Percentiles rank a stretch among this genome's conserved stretches.
These are phyloP conservation scores for Ajuga reptans DNA, from an alignment of 305 asterid species.

Conservation along the genomic window DNA sequence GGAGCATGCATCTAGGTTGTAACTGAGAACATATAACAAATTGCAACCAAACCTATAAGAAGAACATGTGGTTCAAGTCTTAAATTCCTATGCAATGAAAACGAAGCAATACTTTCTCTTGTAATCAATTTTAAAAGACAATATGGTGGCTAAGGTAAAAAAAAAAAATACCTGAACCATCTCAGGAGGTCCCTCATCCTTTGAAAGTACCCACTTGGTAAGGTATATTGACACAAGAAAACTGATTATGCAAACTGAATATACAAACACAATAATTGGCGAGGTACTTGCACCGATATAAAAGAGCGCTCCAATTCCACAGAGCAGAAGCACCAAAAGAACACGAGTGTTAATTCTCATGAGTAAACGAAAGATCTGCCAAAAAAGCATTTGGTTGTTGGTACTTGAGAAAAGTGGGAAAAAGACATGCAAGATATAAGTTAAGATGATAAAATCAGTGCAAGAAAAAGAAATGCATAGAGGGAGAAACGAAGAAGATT, in stretches of 20 bases:
- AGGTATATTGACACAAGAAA: conserved; percentile 69
- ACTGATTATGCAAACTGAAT: conserved; percentile 80
- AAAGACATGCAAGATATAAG: neutral
- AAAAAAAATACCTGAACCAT: conserved; percentile 69
- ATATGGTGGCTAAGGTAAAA: conserved; percentile 1
- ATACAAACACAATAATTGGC: conserved; percentile 80
- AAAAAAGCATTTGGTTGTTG: conserved; percentile 24
- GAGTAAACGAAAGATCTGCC: conserved; percentile 77
- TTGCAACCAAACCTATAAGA: neutral
- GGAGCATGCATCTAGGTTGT: neutral
- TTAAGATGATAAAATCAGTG: conserved; percentile 10
- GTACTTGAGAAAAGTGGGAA: conserved; percentile 9
- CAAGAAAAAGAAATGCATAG: neutral
- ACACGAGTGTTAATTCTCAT: conserved; percentile 76
- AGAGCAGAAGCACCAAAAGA: conserved; percentile 60
- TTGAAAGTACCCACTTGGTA: conserved; percentile 83
- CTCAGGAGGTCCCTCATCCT: conserved; percentile 99
- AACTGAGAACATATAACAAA: neutral
- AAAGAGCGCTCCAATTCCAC: conserved; percentile 69
- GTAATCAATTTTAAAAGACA: neutral
- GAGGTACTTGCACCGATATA: conserved; percentile 92
- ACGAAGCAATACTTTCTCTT: neutral
- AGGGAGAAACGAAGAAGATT: neutral
- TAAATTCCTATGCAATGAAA: neutral
- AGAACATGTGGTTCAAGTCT: conserved; percentile 9